A percentile compares a stretch with the other conserved stretches of the same genome.
Evolutionary conservation across 2,329 filamentous ascomycete species (phyloP).

Genomic region (Dactylellina cionopaga): DNA sequence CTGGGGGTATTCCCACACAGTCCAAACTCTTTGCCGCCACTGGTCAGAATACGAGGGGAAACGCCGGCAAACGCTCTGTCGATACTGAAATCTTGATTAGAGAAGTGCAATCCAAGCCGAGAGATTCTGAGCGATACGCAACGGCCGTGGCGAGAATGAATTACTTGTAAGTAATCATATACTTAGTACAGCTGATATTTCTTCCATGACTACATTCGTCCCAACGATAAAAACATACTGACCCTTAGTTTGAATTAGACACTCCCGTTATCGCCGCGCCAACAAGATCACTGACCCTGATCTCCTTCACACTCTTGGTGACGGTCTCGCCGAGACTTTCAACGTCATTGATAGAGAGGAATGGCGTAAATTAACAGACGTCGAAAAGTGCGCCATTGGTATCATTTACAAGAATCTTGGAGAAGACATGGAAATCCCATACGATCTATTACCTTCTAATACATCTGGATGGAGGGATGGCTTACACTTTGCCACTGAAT

Average conservation of each 20-base stretch:
- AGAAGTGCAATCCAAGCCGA: slow-evolving; percentile 63
- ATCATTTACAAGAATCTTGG: background rate
- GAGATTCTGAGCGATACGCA: slow-evolving; percentile 58
- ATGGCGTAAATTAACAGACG: background rate
- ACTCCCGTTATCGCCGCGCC: background rate
- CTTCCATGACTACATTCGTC: no score
- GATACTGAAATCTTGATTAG: slow-evolving; percentile 65
- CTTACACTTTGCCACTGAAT: slow-evolving; percentile 66
- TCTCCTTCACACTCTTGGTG: slow-evolving; percentile 2
- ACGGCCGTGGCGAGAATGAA: slow-evolving; percentile 5
- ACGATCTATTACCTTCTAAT: slow-evolving; percentile 52
- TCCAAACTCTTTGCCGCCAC: slow-evolving; percentile 65
- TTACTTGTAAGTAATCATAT: no score
- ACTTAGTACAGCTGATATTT: no score
- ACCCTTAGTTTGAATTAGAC: no score
- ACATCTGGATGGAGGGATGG: slow-evolving; percentile 64
- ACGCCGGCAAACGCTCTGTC: slow-evolving; percentile 64
- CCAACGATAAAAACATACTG: no score
- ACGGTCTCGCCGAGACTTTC: background rate
- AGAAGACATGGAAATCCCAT: slow-evolving; percentile 2
- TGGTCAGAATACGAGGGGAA: slow-evolving; percentile 63
- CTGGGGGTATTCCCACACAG: slow-evolving; percentile 68
- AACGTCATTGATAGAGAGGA: background rate
- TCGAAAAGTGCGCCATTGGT: background rate
- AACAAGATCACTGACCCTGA: background rate